phyloP scores from a whole-genome alignment of 805 yeast species.

The Candida vartiovaarae region DNA sequence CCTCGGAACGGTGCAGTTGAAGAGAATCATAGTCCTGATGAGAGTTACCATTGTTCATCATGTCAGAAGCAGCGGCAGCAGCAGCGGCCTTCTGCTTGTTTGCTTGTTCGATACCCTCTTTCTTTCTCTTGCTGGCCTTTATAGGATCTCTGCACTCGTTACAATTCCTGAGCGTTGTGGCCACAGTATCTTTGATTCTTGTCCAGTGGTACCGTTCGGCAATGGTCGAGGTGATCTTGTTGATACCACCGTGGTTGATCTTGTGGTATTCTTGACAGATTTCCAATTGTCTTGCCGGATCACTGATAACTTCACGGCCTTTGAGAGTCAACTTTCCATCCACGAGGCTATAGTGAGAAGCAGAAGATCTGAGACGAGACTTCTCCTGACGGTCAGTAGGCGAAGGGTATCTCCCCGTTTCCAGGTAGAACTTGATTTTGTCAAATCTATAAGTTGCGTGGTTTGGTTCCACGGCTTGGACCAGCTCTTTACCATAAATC shows the following conservation, averaged over 20 bases:
- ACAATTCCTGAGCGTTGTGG: constrained; percentile 71
- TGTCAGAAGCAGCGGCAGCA: constrained; percentile 1
- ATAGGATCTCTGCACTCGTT: constrained; percentile 44
- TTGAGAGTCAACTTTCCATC: constrained; percentile 71
- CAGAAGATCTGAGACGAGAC: constrained; percentile 74
- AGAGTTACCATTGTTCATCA: constrained; percentile 8
- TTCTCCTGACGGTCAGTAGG: constrained; percentile 77
- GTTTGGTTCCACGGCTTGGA: constrained; percentile 33
- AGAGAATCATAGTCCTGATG: constrained; percentile 10
- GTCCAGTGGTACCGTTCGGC: constrained; percentile 88
- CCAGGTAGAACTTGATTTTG: constrained; percentile 67
- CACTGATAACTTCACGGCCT: constrained; percentile 78
- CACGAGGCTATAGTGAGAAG: constrained; percentile 66
- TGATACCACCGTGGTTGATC: constrained; percentile 77
- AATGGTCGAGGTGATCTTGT: constrained; percentile 72
- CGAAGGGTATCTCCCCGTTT: constrained; percentile 82
- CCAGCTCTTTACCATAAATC: constrained; percentile 76
- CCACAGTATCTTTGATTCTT: constrained; percentile 81
- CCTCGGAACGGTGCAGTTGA: constrained; percentile 12
- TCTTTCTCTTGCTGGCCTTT: constrained; percentile 11
- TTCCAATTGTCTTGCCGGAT: constrained; percentile 64
- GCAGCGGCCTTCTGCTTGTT: not conserved
- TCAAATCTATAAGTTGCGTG: constrained; percentile 58
- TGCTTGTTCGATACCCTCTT: constrained; percentile 4
- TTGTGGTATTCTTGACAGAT: constrained; percentile 68